phyloP scores from a whole-genome alignment of 805 yeast species.

The Monosporozyma siamensis region DNA sequence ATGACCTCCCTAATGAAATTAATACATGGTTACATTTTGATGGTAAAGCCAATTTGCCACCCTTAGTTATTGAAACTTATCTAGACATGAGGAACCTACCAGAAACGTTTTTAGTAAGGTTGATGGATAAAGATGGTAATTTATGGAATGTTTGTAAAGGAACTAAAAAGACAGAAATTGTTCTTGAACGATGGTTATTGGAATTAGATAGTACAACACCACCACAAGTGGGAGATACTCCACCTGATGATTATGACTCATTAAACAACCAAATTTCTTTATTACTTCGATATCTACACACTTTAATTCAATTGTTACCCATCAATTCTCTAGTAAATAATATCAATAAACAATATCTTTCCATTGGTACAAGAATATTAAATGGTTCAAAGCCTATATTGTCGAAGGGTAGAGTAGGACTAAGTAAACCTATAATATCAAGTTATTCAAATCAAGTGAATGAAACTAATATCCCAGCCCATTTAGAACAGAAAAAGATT shows the following conservation, averaged over 20 bases:
- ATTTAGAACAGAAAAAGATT: constrained; percentile 52
- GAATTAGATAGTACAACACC: constrained; percentile 49
- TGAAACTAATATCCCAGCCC: constrained; percentile 35
- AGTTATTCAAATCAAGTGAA: constrained; percentile 28
- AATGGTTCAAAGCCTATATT: constrained; percentile 74
- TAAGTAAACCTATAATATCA: constrained; percentile 54
- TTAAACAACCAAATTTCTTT: constrained; percentile 69
- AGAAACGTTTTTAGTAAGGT: constrained; percentile 47
- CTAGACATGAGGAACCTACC: constrained; percentile 54
- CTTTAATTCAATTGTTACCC: constrained; percentile 62
- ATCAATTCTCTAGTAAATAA: constrained; percentile 40
- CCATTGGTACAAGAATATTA: constrained; percentile 49
- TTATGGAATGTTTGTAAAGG: constrained; percentile 53
- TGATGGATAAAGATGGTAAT: constrained; percentile 46
- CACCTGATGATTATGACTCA: constrained; percentile 31
- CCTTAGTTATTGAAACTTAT: constrained; percentile 77
- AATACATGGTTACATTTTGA: constrained; percentile 61
- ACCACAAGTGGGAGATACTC: constrained; percentile 31
- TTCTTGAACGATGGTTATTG: constrained; percentile 86
- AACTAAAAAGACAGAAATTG: constrained; percentile 69
- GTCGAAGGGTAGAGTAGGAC: constrained; percentile 77
- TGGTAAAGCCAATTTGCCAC: constrained; percentile 44
- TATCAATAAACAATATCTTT: background rate
- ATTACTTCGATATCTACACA: constrained; percentile 63
- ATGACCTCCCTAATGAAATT: constrained; percentile 21